Conservation (phyloP, 2,329 filamentous ascomycete genomes). For the Hypoxylon sp. region DNA sequence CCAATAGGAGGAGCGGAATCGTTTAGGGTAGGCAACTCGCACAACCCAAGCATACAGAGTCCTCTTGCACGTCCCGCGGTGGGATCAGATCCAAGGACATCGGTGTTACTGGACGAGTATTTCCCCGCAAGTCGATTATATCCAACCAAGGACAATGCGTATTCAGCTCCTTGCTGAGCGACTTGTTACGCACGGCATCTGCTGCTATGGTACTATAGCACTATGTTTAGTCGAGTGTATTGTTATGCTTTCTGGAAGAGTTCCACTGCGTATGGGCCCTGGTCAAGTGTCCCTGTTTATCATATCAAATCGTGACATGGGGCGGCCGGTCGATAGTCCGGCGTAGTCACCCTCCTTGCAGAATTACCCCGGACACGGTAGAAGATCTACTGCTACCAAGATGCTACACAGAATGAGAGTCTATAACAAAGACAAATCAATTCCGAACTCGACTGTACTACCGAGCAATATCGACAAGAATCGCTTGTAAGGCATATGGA, state of each 20-base stretch:
- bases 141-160: slow-evolving; percentile 40
- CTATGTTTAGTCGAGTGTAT: slow-evolving; percentile 31
- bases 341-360: slow-evolving; percentile 36
- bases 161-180: slow-evolving; percentile 24
- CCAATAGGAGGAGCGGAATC: slow-evolving; percentile 32
- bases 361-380: slow-evolving; percentile 44
- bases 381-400: slow-evolving; percentile 40
- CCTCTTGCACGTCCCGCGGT: slow-evolving; percentile 38
- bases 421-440: slow-evolving; percentile 30
- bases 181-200: slow-evolving; percentile 37
- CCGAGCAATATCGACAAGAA: slow-evolving; percentile 33
- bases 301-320: slow-evolving; percentile 33
- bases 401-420: slow-evolving; percentile 12
- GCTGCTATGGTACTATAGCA: slow-evolving; percentile 16
- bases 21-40: slow-evolving; percentile 34
- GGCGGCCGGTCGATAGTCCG: slow-evolving; percentile 32
- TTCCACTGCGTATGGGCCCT: slow-evolving; percentile 34
- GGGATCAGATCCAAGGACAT: slow-evolving; percentile 45
- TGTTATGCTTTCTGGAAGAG: slow-evolving; percentile 41
- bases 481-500: slow-evolving; percentile 16
- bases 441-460: slow-evolving; percentile 22
- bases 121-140: slow-evolving; percentile 48
- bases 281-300: slow-evolving; percentile 16
- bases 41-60: slow-evolving; percentile 31
- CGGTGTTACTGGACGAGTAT: slow-evolving; percentile 51